Base-by-base conservation (phyloP, 768 basidiomycete genomes). In the Suillus lakei region DNA sequence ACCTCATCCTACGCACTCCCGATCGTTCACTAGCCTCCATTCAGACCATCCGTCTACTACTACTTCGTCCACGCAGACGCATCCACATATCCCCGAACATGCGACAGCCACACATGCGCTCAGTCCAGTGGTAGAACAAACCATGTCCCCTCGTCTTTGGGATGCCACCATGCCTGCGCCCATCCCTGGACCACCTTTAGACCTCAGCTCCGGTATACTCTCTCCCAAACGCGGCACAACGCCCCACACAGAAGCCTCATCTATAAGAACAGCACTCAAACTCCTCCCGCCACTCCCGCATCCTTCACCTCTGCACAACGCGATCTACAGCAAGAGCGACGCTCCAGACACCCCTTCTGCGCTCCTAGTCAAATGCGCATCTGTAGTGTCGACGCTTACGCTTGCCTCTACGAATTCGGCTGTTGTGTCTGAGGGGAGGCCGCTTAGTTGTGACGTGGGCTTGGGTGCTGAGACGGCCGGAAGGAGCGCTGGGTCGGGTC, bases 81-180 rank as follows among this genome's bases (percentile, higher is more conserved):
- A 54, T 21, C 30, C 18, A 5, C 18, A 54, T 54, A 18, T 54
- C 21, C 5, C 5, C 10, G 53, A 54, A 32, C 10, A 10, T n/a
- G 18, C 30, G 53, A 32, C 53, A 5, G 30, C 10, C 4, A 32
- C 30, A 12, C 16, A 30, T 53, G 28, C 28, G 9, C 51, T 30
- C 10, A 53, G 16, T 53, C 10, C 53, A 54, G 18, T 21, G 18
- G 30, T 10, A 54, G 53, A 54, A 53, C 18, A 28, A 53, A 18
- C 8, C 9, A 53, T 21, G 30, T 54, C 53, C 6, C 53, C 18
- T 54, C 10, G 30, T 54, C 21, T 54, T 32, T 54, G 53, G 53
- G 53, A 54, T 54, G 53, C 53, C 12, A 54, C 53, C 18, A 54
- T 30, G 53, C 53, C 53, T 54, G 53, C 53, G 5, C 53, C 53